Percentiles rank a stretch among this genome's conserved stretches.
phyloP scores from a whole-genome alignment of 345 rosid genomes.

The Eucalyptus sp. region DNA sequence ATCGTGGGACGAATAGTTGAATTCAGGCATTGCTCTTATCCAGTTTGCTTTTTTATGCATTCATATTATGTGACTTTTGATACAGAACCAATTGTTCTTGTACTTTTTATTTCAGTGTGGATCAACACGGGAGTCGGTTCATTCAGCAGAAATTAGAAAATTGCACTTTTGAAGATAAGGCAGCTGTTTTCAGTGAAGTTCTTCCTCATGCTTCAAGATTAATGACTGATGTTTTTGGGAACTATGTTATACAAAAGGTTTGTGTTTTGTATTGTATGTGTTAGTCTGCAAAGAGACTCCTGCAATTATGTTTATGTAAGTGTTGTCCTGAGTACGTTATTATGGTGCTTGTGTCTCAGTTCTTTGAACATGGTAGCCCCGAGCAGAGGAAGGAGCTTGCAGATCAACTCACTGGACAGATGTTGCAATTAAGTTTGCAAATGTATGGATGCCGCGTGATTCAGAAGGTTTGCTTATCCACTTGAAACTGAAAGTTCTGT shows the following conservation, averaged over 20 bases:
- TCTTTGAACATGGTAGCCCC: conserved; percentile 82
- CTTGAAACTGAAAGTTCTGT: background rate
- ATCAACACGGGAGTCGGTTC: conserved; percentile 99
- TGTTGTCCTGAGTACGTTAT: background rate
- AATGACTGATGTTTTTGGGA: conserved; percentile 97
- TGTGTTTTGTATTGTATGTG: conserved; percentile 1
- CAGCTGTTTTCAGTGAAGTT: conserved; percentile 79
- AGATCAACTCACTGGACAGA: conserved; percentile 79
- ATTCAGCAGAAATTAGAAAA: conserved; percentile 95
- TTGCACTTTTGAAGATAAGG: conserved; percentile 70
- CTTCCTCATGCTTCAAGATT: conserved; percentile 79
- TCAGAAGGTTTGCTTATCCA: conserved; percentile 54
- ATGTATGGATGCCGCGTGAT: conserved; percentile 99
- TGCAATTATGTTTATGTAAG: background rate
- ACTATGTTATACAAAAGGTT: conserved; percentile 97
- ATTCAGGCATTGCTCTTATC: conserved; percentile 54
- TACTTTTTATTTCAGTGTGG: conserved; percentile 49
- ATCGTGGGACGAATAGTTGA: conserved; percentile 83
- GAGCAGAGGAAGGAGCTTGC: conserved; percentile 87
- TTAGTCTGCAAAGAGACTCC: background rate
- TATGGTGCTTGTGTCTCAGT: conserved; percentile 29
- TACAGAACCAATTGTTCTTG: background rate
- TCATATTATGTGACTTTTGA: background rate
- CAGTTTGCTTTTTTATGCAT: conserved; percentile 1
- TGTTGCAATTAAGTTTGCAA: conserved; percentile 84